These are phyloP conservation scores for Coniochaeta sp. DNA, from an alignment of 2,329 filamentous ascomycete species.

Conservation along the genomic window DNA sequence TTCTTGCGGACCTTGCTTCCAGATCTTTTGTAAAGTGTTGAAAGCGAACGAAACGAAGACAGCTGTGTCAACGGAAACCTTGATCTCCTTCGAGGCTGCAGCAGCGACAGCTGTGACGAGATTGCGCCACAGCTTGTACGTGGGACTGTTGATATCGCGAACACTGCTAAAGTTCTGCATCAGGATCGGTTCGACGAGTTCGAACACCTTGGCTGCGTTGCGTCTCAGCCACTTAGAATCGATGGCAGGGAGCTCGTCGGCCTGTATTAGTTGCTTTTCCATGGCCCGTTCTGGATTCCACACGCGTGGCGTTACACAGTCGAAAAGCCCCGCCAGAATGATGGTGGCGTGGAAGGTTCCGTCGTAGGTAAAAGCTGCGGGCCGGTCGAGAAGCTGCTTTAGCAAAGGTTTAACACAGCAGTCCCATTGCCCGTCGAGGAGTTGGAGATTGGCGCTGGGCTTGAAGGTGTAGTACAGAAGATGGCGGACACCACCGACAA, in stretches of 20 bases:
- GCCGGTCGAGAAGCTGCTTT: conserved; percentile 40
- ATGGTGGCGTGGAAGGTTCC: conserved; percentile 53
- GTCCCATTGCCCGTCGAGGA: conserved; percentile 74
- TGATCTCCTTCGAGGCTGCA: conserved; percentile 79
- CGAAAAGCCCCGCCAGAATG: conserved; percentile 68
- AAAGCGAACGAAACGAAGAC: conserved; percentile 68
- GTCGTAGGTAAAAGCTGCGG: conserved; percentile 28
- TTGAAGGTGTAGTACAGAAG: conserved; percentile 77
- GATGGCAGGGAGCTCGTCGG: conserved; percentile 73
- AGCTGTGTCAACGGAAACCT: conserved; percentile 75
- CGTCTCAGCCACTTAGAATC: conserved; percentile 83
- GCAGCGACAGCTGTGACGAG: conserved; percentile 56
- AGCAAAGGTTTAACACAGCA: conserved; percentile 61
- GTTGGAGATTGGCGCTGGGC: conserved; percentile 56
- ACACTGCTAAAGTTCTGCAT: conserved; percentile 55
- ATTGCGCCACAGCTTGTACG: conserved; percentile 49
- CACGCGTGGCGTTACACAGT: conserved; percentile 46
- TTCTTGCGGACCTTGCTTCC: conserved; percentile 49
- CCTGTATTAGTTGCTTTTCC: conserved; percentile 47
- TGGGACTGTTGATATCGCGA: conserved; percentile 47
- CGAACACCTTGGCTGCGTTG: conserved; percentile 58
- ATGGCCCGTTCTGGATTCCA: conserved; percentile 72
- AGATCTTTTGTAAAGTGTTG: conserved; percentile 61
- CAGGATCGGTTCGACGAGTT: conserved; percentile 51
- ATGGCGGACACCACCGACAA: conserved; percentile 67